Evolutionary conservation across 2,329 filamentous ascomycete genomes (phyloP).

Genomic region (Fusarium burgessii): DNA sequence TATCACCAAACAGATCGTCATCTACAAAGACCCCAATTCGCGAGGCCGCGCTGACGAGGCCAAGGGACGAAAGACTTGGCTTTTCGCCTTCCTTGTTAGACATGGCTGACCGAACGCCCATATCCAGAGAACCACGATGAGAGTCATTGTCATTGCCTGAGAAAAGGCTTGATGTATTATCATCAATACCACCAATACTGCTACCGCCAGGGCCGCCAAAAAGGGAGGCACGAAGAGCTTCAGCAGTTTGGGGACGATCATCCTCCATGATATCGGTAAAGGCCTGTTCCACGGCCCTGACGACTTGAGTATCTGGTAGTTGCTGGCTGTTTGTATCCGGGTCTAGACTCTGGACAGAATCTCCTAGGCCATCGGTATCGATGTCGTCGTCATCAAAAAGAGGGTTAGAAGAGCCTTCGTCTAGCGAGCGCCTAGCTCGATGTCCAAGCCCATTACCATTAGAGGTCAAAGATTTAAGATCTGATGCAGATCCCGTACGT

Average conservation of each 20-base stretch:
- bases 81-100: conserved; percentile 68
- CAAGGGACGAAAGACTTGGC: conserved; percentile 90
- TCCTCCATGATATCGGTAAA: conserved; percentile 93
- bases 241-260: conserved; percentile 71
- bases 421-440: conserved; percentile 74
- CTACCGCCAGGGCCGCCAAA: conserved; percentile 59
- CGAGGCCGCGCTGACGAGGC: conserved; percentile 87
- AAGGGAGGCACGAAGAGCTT: conserved; percentile 74
- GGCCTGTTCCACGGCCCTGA: conserved; percentile 92
- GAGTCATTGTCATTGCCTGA: conserved; percentile 70
- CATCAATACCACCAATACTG: conserved; percentile 45
- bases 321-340: conserved; percentile 68
- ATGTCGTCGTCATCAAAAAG: conserved; percentile 87
- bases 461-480: conserved; percentile 56
- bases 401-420: conserved; percentile 64
- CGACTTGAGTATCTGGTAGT: conserved; percentile 80
- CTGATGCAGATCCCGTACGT: conserved; percentile 61
- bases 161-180: conserved; percentile 61
- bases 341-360: conserved; percentile 84
- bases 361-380: conserved; percentile 76
- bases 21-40: conserved; percentile 93
- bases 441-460: conserved; percentile 57
- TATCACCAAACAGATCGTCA: conserved; percentile 92
- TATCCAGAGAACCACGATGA: conserved; percentile 71
- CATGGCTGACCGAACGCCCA: conserved; percentile 48